Evolutionary conservation across 352 stramenopile genomes (phyloP), one percentile per base, ranked within the genome.

Genomic region (Globisporangium parvum): DNA sequence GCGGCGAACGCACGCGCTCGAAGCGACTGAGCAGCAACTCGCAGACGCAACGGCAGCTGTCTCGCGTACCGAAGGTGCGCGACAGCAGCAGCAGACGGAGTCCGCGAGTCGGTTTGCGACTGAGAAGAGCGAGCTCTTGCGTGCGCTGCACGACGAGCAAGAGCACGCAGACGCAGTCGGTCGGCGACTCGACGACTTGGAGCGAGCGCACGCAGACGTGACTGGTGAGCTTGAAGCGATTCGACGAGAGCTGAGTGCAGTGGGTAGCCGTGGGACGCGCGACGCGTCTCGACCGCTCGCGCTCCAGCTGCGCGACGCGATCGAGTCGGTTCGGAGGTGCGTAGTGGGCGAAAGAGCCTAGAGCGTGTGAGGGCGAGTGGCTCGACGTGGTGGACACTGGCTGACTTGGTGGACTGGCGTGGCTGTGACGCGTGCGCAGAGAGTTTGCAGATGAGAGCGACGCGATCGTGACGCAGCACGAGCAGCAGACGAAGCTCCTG

Each of bases 51-150:
- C 55, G 21, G 59, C 54, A 14, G 63, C 61, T 33, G 70, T 47
- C 9, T 74, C 73, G 1, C 66, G 66, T n/a, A 76, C 59, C 4
- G 77, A 73, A 45, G 71, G 51, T 3, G 54, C 60, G 42, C 59
- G 59, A 18, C 46, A 65, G 18, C 59, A 79, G 11, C 67, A 82
- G 44, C 75, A 80, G 24, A 67, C 41, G 3, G 73, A 86, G 31
- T 60, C 58, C 45, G 59, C 75, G 12, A 61, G 64, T n/a, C 71
- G 70, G 44, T 59, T 85, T 39, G 65, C 67, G 2, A 60, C 55
- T 6, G 80, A 88, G 54, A 83, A 79, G 46, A 77, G 57, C 28
- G 58, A 74, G 6, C 45, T 90, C 24, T 28, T 73, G 41, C 67
- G 69, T 8, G 59, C 77, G 31, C 50, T 90, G 31, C 57, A 76